Evolutionary conservation across 805 yeast genomes (phyloP).

Genomic region (Candida schatavii): DNA sequence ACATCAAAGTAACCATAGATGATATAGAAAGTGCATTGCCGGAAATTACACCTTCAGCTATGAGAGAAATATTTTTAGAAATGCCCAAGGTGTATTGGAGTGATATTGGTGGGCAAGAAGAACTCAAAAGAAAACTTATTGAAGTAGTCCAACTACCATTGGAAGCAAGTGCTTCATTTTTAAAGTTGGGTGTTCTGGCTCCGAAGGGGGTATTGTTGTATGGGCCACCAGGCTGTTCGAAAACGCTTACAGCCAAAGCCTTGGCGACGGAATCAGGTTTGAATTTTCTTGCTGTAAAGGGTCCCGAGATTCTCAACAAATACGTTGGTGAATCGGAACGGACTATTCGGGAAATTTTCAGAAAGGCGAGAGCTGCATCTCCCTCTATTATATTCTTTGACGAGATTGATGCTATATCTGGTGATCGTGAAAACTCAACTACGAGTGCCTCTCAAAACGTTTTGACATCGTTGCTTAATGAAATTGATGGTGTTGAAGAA

Average conservation of each 20-base stretch:
- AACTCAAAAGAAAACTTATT: conserved; percentile 70
- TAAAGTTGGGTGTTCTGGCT: conserved; percentile 74
- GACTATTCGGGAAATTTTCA: conserved; percentile 88
- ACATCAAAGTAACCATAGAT: conserved; percentile 44
- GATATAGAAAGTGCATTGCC: conserved; percentile 73
- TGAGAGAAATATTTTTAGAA: conserved; percentile 92
- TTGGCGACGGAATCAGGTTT: conserved; percentile 93
- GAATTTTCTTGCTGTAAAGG: conserved; percentile 91
- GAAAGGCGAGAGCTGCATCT: conserved; percentile 91
- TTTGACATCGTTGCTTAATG: conserved; percentile 85
- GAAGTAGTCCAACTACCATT: conserved; percentile 94
- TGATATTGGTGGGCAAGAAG: conserved; percentile 94
- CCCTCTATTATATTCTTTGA: conserved; percentile 95
- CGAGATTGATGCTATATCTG: conserved; percentile 92
- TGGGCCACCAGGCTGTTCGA: conserved; percentile 99
- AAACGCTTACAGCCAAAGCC: conserved; percentile 92
- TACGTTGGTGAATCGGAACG: conserved; percentile 95
- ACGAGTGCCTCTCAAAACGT: conserved; percentile 81
- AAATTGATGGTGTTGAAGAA: conserved; percentile 96
- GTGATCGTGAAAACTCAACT: conserved; percentile 63
- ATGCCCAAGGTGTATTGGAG: conserved; percentile 92
- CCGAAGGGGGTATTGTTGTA: conserved; percentile 92
- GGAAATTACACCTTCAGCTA: conserved; percentile 92
- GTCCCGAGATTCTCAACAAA: conserved; percentile 93
- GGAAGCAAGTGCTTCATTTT: conserved; percentile 75